Conservation (phyloP, 768 basidiomycete species). For the Artomyces pyxidatus region DNA sequence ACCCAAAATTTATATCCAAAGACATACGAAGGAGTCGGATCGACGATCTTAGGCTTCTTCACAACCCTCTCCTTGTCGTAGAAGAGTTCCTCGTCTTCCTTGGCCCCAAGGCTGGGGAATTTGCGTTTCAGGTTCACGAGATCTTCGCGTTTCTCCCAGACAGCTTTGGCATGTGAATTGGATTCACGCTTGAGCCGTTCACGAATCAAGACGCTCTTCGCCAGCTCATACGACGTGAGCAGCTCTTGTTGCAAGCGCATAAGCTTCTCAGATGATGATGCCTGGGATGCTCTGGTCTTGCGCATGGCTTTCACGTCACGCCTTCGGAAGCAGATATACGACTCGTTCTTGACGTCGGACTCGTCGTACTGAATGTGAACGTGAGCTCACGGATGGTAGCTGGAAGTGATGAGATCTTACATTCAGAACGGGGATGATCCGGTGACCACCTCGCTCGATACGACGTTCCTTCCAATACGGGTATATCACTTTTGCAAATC, state of each 20-base stretch:
- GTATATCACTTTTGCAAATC: constrained; percentile 68
- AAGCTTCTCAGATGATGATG: constrained; percentile 83
- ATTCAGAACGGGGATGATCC: constrained; percentile 83
- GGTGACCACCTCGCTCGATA: constrained; percentile 68
- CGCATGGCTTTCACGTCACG: constrained; percentile 91
- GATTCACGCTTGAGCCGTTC: constrained; percentile 70
- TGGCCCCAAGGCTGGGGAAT: constrained; percentile 50
- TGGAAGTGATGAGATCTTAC: constrained; percentile 36
- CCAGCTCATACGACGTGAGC: constrained; percentile 61
- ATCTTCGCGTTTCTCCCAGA: constrained; percentile 75
- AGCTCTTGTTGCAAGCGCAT: constrained; percentile 75
- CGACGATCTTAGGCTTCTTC: constrained; percentile 45
- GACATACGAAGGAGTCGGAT: constrained; percentile 18
- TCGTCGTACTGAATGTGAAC: constrained; percentile 62
- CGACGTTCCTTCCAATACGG: constrained; percentile 89
- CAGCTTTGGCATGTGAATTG: constrained; percentile 45
- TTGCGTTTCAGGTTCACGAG: constrained; percentile 77
- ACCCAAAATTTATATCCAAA: background rate
- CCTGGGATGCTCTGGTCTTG: constrained; percentile 90
- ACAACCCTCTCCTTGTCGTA: constrained; percentile 61
- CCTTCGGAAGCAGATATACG: constrained; percentile 94
- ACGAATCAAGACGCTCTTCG: constrained; percentile 56
- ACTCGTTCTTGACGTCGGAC: constrained; percentile 81
- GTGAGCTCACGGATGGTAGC: background rate
- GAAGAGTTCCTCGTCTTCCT: constrained; percentile 59